Evolutionary conservation across 2,329 filamentous ascomycete genomes (phyloP).

Genomic region (Fusarium musae): DNA sequence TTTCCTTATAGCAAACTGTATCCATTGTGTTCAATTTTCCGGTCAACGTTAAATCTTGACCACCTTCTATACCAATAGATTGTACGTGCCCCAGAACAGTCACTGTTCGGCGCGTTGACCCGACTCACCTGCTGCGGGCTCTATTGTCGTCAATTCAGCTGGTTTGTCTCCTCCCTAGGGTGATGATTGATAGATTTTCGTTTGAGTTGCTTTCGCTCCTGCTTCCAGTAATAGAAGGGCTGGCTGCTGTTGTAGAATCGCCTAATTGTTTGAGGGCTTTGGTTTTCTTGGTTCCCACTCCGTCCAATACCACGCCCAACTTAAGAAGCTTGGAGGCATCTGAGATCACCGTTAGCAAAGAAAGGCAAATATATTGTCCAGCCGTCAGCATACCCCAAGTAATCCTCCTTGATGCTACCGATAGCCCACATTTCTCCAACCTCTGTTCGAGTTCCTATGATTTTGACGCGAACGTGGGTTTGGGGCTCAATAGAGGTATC

Average conservation of each 20-base stretch:
- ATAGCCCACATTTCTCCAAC: constrained; percentile 97
- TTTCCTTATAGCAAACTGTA: constrained; percentile 21
- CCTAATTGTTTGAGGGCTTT: constrained; percentile 2
- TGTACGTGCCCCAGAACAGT: not conserved
- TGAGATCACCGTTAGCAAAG: constrained; percentile 32
- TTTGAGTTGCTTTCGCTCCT: constrained; percentile 2
- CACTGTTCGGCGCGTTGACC: not conserved
- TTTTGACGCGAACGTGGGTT: constrained; percentile 91
- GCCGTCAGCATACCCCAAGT: constrained; percentile 65
- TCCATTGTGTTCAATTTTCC: constrained; percentile 11
- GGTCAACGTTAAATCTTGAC: not conserved
- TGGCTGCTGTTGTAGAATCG: not conserved
- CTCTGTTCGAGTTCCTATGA: constrained; percentile 92
- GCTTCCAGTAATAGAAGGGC: not conserved
- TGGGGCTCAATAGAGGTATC: constrained; percentile 94
- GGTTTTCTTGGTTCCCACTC: constrained; percentile 26
- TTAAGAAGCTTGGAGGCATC: constrained; percentile 46
- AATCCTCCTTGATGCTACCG: constrained; percentile 92
- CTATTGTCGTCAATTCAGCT: constrained; percentile 3
- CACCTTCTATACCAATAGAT: constrained; percentile 13
- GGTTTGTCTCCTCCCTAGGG: not conserved
- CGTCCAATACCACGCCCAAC: constrained; percentile 18
- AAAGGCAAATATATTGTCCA: not conserved
- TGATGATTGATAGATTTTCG: not conserved
- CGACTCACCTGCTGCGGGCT: not conserved